phyloP scores from a whole-genome alignment of 768 basidiomycete species.

The Asterophora lycoperdoides region DNA sequence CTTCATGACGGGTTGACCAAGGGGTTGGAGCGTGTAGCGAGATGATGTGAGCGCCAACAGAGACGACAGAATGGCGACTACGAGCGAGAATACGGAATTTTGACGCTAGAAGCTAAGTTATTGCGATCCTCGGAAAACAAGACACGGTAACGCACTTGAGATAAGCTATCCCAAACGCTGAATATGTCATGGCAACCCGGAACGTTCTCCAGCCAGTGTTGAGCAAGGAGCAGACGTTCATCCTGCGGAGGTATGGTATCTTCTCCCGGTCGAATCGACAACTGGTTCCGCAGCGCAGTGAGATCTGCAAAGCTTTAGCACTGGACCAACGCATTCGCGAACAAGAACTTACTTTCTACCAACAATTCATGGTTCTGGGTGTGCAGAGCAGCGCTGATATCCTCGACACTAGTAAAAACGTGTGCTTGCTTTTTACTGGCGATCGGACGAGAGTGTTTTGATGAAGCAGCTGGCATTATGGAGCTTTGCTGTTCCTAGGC shows the following conservation, averaged over 20 bases:
- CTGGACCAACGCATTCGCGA: background rate
- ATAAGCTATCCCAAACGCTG: slow-evolving; percentile 51
- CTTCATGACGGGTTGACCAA: slow-evolving; percentile 62
- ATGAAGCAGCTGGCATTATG: too few species aligned
- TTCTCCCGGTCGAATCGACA: slow-evolving; percentile 51
- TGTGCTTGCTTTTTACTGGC: background rate
- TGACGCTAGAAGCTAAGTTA: slow-evolving; percentile 32
- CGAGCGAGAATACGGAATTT: slow-evolving; percentile 37
- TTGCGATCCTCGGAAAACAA: background rate
- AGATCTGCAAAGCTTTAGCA: slow-evolving; percentile 31
- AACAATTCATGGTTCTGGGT: slow-evolving; percentile 30
- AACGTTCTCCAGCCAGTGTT: slow-evolving; percentile 56
- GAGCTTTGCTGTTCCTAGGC: too few species aligned
- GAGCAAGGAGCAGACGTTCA: slow-evolving; percentile 52
- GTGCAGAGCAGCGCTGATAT: slow-evolving; percentile 31
- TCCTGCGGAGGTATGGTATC: slow-evolving; percentile 48
- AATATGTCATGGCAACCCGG: slow-evolving; percentile 62
- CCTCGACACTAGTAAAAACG: slow-evolving; percentile 21
- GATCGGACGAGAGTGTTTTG: too few species aligned
- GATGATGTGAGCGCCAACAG: slow-evolving; percentile 59
- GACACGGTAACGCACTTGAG: slow-evolving; percentile 38
- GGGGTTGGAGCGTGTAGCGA: slow-evolving; percentile 64
- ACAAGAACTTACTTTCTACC: slow-evolving; percentile 24
- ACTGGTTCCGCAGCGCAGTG: slow-evolving; percentile 56
- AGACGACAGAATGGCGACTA: slow-evolving; percentile 53